Base-by-base conservation (phyloP, 2,329 filamentous ascomycete genomes). In the Exophiala viscosa region DNA sequence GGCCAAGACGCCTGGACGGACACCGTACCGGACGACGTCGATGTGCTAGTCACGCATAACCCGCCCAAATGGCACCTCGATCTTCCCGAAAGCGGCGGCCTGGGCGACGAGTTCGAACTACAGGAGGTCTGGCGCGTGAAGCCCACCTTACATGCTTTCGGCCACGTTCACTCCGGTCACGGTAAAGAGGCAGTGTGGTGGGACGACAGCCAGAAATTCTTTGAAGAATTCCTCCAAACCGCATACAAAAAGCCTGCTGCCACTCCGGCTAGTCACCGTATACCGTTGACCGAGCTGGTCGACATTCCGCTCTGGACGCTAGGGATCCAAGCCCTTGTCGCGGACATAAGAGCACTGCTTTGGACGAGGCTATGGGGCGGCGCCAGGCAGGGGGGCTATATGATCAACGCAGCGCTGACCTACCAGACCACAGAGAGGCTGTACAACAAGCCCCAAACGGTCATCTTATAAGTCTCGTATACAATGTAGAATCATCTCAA, bases 31-130 rank as follows among this genome's bases (percentile, higher is more conserved):
- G 69, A 74, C 1, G 82, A 87, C 61, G 86, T 84, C 0, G 89
- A 95, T 62, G 81, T 95, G 47, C 76, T 96, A 11, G 72, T 95
- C 41, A 95, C 90, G 1, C 90, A 95, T 65, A 84, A 83, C 1
- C 90, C 90, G 23, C 88, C 90, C 1, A 82, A 82, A 67, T 77
- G 83, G 64, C 88, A 95, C 66, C 75, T 84, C 32, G 86, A 77
- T 56, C 60, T 75, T 15, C 48, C 59, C 1, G 28, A 45, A 31
- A 61, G 86, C 60, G 78, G 83, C 45, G 82, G 78, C 2, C 72
- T 90, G 40, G 90, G 88, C 50, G 91, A 87, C 60, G 80, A 83
- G 5, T 78, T 81, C 50, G 77, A 95, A 5, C 76, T 92, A 5
- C 70, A 76, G 11, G 90, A 95, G 64, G 69, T 87, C 14, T 88